Evolutionary conservation across 1,139 yeast genomes (phyloP), one percentile per base, ranked within the genome.

Genomic region (Geotrichum australiense): DNA sequence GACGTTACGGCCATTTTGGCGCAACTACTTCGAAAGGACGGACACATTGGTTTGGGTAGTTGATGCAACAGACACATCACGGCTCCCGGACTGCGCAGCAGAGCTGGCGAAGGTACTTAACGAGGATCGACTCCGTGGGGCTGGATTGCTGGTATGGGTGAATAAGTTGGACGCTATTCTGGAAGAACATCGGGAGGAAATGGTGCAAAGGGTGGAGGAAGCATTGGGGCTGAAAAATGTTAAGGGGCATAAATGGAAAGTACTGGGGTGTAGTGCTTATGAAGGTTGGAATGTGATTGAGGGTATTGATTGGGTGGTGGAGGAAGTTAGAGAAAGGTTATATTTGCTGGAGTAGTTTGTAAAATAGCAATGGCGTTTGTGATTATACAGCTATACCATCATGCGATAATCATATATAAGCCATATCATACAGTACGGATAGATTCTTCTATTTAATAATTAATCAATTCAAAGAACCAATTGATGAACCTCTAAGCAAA

Each of bases 1-100:
- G 11, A 73, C 84, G 14, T 64, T 86, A 37, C 69, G 96, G 36
- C 77, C 85, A 16, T 86, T 86, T 59, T 86, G 96, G 96, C 77
- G 84, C 46, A 87, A 87, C 62, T 86, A 87, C 62, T 87, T 83
- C 57, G 96, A 87, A 50, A 77, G 76, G 52, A 83, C 95, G 5
- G 91, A 89, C 54, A 74, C 78, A 11, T 68, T 89, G 20, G 63
- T 89, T n/a, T 89, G 97, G 96, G 95, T 89, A n/a, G 73, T 89
- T 8, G 97, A 91, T 61, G 73, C 78, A 3, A 66, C 75, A 48
- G 75, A 78, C 30, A 58, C 71, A 32, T 78, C 76, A 42, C 63
- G 96, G 41, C 63, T 85, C 24, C 56, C 63, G 14, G 94, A 82
- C 59, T 82, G 83, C 48, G 70, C 71, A 47, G 50, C 50, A 2